Evolutionary conservation across 139 green algal species (phyloP).

Genomic region (Diplosphaera chodatii): DNA sequence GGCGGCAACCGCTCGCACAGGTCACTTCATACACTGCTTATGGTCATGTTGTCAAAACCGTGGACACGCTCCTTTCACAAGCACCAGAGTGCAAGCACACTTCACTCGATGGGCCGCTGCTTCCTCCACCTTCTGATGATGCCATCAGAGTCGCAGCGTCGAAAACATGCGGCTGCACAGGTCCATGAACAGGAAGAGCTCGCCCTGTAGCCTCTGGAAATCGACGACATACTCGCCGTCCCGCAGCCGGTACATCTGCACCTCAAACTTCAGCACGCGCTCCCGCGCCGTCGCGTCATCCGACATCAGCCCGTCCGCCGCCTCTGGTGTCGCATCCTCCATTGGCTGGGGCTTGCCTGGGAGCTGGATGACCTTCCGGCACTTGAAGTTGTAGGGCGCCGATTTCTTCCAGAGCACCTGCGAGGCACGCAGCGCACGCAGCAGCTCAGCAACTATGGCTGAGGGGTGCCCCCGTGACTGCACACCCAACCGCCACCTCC

Average conservation of each 20-base stretch:
- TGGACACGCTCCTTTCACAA: no score
- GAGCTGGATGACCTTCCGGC: constrained; percentile 42
- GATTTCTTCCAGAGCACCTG: constrained; percentile 84
- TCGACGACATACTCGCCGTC: constrained; percentile 95
- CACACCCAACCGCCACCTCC: constrained; percentile 77
- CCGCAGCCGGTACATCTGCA: constrained; percentile 91
- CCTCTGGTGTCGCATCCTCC: constrained; percentile 7
- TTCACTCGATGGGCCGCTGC: no score
- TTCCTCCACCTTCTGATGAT: no score
- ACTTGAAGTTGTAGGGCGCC: constrained; percentile 89
- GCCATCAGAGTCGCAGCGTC: constrained; percentile 19
- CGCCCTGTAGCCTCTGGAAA: constrained; percentile 73
- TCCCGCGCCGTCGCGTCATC: neutral
- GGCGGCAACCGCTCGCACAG: no score
- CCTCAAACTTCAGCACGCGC: constrained; percentile 80
- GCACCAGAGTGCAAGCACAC: no score
- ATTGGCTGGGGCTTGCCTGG: neutral
- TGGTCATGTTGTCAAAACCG: no score
- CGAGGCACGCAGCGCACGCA: constrained; percentile 36
- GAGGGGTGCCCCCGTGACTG: constrained; percentile 66
- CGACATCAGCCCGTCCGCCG: neutral
- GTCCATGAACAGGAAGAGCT: constrained; percentile 84
- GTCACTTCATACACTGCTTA: no score
- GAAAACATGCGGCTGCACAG: constrained; percentile 58
- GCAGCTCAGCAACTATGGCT: constrained; percentile 80